phyloP scores from a whole-genome alignment of 495 filamentous ascomycete genomes.

The Elaphomyces granulatus region DNA sequence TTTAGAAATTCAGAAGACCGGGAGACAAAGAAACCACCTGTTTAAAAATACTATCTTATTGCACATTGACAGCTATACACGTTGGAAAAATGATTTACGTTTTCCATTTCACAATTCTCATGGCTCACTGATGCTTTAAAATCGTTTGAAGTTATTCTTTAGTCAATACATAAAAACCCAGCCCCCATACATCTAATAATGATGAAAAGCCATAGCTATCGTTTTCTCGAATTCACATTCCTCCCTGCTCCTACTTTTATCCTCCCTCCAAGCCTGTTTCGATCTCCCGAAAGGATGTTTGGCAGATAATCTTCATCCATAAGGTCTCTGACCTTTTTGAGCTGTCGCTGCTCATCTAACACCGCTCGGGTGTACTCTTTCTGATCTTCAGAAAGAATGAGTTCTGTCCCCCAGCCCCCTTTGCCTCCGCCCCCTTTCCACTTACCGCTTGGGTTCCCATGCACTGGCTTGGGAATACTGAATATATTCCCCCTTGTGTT shows the following conservation, averaged over 20 bases:
- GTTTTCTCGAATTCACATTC: conserved; percentile 72
- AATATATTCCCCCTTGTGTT: conserved; percentile 83
- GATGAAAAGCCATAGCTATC: too few species aligned
- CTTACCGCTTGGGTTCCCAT: conserved; percentile 66
- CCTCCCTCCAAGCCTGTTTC: conserved; percentile 44
- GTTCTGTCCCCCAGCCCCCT: conserved; percentile 63
- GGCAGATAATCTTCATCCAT: conserved; percentile 95
- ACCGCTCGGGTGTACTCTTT: conserved; percentile 70
- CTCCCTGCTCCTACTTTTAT: conserved; percentile 73
- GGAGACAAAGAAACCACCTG: too few species aligned
- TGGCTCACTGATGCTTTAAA: too few species aligned
- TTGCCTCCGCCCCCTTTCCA: conserved; percentile 63
- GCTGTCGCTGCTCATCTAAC: conserved; percentile 45
- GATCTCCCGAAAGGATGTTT: conserved; percentile 68
- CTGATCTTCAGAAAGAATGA: conserved; percentile 90
- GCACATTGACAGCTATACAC: too few species aligned
- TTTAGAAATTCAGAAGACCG: too few species aligned
- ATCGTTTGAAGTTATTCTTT: too few species aligned
- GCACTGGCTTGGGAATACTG: conserved; percentile 81
- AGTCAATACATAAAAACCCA: too few species aligned
- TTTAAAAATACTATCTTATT: too few species aligned
- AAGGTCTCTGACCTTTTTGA: conserved; percentile 53
- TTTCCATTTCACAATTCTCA: too few species aligned
- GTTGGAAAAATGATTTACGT: too few species aligned
- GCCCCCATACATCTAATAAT: too few species aligned